phyloP scores from a whole-genome alignment of 2,329 filamentous ascomycete genomes.

The Microdochium trichocladiopsis region DNA sequence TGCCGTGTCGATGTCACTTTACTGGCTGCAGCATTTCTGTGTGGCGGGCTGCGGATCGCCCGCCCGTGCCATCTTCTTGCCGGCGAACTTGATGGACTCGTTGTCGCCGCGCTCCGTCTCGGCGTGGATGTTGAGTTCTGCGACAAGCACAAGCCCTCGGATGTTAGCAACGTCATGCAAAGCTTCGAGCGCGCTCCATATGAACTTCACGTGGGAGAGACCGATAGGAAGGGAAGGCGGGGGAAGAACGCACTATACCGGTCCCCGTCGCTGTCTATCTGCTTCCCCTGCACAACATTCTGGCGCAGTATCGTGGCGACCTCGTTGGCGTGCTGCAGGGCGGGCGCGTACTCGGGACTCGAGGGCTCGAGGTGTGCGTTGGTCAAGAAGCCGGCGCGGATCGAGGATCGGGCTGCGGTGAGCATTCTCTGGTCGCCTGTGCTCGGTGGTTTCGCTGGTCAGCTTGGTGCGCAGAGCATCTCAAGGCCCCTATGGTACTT shows the following conservation, averaged over 20 bases:
- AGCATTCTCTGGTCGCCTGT: conserved; percentile 66
- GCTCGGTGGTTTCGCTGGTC: neutral
- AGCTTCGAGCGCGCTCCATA: no score
- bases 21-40: conserved; percentile 12
- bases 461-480: no score
- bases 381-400: conserved; percentile 65
- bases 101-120: conserved; percentile 91
- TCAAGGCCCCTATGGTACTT: neutral
- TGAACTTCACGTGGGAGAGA: no score
- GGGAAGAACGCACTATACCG: conserved; percentile 50
- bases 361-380: conserved; percentile 52
- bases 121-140: conserved; percentile 83
- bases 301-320: conserved; percentile 71
- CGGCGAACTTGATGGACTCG: conserved; percentile 70
- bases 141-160: neutral
- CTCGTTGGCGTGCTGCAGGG: conserved; percentile 73
- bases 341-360: conserved; percentile 52
- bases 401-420: conserved; percentile 62
- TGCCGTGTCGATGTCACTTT: conserved; percentile 9
- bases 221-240: no score
- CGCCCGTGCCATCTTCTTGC: conserved; percentile 17
- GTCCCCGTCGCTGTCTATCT: conserved; percentile 29
- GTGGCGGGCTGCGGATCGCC: conserved; percentile 2
- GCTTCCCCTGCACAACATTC: conserved; percentile 81
- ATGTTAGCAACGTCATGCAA: conserved; percentile 1